These are phyloP conservation scores for Neofusicoccum parvum DNA, from an alignment of 2,329 filamentous ascomycete species.

Conservation along the genomic window DNA sequence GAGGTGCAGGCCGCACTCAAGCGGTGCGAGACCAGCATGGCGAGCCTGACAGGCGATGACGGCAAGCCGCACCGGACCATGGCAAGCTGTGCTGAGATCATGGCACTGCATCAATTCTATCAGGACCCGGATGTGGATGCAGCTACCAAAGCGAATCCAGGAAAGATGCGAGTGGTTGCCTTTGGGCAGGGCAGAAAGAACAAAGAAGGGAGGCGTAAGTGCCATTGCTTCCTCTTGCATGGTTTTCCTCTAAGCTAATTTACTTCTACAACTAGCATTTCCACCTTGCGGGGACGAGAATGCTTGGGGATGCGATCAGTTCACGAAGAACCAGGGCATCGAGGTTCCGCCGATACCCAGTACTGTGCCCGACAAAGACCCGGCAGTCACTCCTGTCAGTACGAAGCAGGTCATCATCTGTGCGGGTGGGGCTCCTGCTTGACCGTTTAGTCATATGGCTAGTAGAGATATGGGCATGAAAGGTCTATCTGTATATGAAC, in stretches of 20 bases:
- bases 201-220: background rate
- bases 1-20: background rate
- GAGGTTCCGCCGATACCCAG: background rate
- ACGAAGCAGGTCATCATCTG: background rate
- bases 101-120: background rate
- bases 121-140: background rate
- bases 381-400: background rate
- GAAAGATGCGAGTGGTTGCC: background rate
- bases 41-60: background rate
- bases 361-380: background rate
- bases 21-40: background rate
- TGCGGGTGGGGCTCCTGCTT: background rate
- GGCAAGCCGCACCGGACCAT: background rate
- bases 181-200: background rate
- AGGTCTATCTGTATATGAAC: too few species aligned
- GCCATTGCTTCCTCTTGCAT: background rate
- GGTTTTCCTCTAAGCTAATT: background rate
- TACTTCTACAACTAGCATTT: background rate
- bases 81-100: background rate
- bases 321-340: background rate
- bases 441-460: too few species aligned
- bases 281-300: background rate
- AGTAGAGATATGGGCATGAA: too few species aligned
- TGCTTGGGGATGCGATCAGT: background rate
- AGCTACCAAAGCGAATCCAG: background rate